Conservation (phyloP, 2,329 filamentous ascomycete species). For the Raffaelea ambrosiae region DNA sequence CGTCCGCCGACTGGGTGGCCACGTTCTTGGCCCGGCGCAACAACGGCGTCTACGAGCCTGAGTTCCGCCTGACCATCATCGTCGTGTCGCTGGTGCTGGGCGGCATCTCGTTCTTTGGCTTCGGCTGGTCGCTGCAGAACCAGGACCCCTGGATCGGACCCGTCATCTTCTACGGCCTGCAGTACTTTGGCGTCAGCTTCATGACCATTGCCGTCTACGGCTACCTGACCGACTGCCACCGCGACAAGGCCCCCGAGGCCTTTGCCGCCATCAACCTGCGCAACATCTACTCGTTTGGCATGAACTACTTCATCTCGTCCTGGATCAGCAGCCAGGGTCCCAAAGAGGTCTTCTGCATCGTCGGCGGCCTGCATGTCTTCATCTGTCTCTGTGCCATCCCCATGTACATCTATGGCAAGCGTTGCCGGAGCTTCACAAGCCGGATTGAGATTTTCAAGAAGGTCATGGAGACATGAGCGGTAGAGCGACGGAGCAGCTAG, state of each 20-base stretch:
- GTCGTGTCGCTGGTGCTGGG: slow-evolving; percentile 23
- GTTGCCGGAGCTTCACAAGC: slow-evolving; percentile 22
- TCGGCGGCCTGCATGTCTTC: slow-evolving; percentile 24
- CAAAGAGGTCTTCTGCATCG: slow-evolving; percentile 22
- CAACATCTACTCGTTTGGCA: slow-evolving; percentile 4
- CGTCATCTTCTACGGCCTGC: slow-evolving; percentile 8
- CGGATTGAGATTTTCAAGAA: slow-evolving; percentile 16
- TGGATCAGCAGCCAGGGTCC: slow-evolving; percentile 23
- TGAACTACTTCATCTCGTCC: slow-evolving; percentile 21
- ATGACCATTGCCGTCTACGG: slow-evolving; percentile 20
- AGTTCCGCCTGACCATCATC: slow-evolving; percentile 30
- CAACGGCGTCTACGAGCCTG: slow-evolving; percentile 34
- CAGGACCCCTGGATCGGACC: slow-evolving; percentile 13
- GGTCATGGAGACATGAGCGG: not conserved
- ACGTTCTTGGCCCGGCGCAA: slow-evolving; percentile 28
- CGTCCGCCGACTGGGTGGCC: slow-evolving; percentile 25
- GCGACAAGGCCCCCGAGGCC: slow-evolving; percentile 22
- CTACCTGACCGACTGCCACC: slow-evolving; percentile 24
- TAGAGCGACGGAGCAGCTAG: no score
- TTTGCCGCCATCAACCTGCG: slow-evolving; percentile 15
- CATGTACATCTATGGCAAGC: slow-evolving; percentile 25
- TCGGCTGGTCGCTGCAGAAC: slow-evolving; percentile 18
- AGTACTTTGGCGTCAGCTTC: slow-evolving; percentile 4
- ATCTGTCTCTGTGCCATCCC: slow-evolving; percentile 23
- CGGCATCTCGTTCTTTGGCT: slow-evolving; percentile 26